A percentile compares a stretch with the other conserved stretches of the same genome.
Conservation (phyloP, 495 filamentous ascomycete genomes). For the Neohortaea acidophila region DNA sequence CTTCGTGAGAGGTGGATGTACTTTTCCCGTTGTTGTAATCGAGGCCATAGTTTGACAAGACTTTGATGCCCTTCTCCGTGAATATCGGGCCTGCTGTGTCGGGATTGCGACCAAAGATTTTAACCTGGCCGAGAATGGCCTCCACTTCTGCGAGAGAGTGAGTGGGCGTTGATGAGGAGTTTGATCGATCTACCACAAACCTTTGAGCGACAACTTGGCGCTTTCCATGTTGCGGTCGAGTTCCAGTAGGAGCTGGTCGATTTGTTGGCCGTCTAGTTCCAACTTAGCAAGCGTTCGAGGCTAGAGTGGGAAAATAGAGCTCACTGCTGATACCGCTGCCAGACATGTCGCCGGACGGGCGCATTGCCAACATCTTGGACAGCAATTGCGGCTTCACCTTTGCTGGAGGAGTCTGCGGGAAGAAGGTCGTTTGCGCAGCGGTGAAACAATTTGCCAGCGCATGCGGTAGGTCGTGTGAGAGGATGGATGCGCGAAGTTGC, state of each 20-base stretch:
- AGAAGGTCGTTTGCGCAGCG: too few relatives aligned
- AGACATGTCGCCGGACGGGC: too few relatives aligned
- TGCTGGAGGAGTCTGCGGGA: too few relatives aligned
- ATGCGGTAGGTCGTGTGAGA: too few relatives aligned
- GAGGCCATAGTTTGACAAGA: conserved; percentile 57
- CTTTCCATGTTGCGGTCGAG: conserved; percentile 10
- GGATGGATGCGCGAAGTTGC: too few relatives aligned
- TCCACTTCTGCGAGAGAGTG: conserved; percentile 19
- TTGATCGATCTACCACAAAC: conserved; percentile 1
- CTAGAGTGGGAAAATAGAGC: too few relatives aligned
- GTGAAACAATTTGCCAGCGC: too few relatives aligned
- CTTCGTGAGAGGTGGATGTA: conserved; percentile 50
- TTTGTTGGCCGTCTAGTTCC: too few relatives aligned
- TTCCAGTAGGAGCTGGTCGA: conserved; percentile 9
- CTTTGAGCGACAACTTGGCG: conserved; percentile 10
- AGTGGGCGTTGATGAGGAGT: background rate
- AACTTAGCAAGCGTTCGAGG: too few relatives aligned
- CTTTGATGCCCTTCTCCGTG: conserved; percentile 62
- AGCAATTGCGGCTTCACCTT: too few relatives aligned
- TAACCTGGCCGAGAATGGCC: conserved; percentile 49
- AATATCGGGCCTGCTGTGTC: conserved; percentile 65
- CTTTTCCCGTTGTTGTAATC: conserved; percentile 27
- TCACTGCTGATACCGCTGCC: too few relatives aligned
- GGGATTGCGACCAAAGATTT: conserved; percentile 60
- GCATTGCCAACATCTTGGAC: too few relatives aligned